Conservation (phyloP, 129 eudicot genomes). For the Apium graveolens region DNA sequence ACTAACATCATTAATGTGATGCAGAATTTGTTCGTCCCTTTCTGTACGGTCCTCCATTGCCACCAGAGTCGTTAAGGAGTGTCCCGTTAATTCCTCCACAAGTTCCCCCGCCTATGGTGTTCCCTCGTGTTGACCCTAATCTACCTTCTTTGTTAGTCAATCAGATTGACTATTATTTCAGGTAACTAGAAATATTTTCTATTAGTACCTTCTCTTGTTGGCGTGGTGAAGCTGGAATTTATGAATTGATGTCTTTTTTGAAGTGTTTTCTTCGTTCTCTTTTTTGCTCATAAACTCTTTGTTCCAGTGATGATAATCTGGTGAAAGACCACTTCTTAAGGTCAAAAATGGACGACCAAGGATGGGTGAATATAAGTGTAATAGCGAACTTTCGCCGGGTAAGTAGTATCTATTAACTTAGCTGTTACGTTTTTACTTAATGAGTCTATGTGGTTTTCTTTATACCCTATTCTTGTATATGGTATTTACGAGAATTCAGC, state of each 20-base stretch:
- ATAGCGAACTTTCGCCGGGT: slow-evolving; percentile 71
- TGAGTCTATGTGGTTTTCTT: not conserved
- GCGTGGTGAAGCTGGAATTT: not conserved
- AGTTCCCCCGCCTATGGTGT: slow-evolving; percentile 24
- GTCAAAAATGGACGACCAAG: slow-evolving; percentile 68
- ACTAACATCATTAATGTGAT: slow-evolving; percentile 5
- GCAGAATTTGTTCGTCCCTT: slow-evolving; percentile 44
- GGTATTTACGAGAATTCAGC: not conserved
- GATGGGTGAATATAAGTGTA: slow-evolving; percentile 66
- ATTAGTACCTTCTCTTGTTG: not conserved
- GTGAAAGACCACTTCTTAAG: slow-evolving; percentile 52
- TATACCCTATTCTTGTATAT: not conserved
- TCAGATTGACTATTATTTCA: slow-evolving; percentile 75
- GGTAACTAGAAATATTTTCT: slow-evolving; percentile 23
- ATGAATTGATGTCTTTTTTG: not conserved
- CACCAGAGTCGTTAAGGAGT: slow-evolving; percentile 37
- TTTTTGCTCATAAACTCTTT: slow-evolving; percentile 7
- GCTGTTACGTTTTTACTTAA: not conserved
- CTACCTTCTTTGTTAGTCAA: slow-evolving; percentile 33
- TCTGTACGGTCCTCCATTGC: slow-evolving; percentile 40
- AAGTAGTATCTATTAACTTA: slow-evolving; percentile 23
- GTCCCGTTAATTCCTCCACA: slow-evolving; percentile 29
- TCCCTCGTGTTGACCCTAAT: slow-evolving; percentile 27
- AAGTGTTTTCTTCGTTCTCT: not conserved
- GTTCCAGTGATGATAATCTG: slow-evolving; percentile 63